phyloP scores from a whole-genome alignment of 306 rosid genomes.

The Dryas alaskensis region DNA sequence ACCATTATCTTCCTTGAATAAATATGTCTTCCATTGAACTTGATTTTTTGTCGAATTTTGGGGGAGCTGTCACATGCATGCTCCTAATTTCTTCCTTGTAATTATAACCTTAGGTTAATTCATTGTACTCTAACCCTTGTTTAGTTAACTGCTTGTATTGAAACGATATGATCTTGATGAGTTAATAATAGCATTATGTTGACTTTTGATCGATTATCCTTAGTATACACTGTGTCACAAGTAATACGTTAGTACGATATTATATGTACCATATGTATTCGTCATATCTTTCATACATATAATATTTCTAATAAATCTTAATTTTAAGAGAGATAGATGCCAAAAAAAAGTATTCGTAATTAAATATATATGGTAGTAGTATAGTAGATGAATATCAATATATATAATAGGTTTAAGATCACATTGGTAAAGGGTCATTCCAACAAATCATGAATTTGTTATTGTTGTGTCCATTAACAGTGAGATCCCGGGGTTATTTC shows the following conservation, averaged over 20 bases:
- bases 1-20: constrained; percentile 2
- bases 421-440: constrained; percentile 21
- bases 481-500: constrained; percentile 14
- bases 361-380: too few species aligned
- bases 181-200: constrained; percentile 27
- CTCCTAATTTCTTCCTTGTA: constrained; percentile 18
- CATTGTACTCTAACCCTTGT: constrained; percentile 19
- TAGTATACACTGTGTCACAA: too few species aligned
- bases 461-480: constrained; percentile 17
- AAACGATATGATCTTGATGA: constrained; percentile 22
- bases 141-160: constrained; percentile 20
- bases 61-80: constrained; percentile 22
- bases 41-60: constrained; percentile 17
- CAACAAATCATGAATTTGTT: constrained; percentile 15
- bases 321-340: too few species aligned
- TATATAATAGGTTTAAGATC: not conserved
- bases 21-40: constrained; percentile 7
- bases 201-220: constrained; percentile 18
- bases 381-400: too few species aligned
- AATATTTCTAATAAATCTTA: too few species aligned
- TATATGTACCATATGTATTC: too few species aligned
- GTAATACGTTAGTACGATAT: too few species aligned
- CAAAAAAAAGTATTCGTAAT: too few species aligned
- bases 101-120: constrained; percentile 18
- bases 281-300: too few species aligned